Evolutionary conservation across 495 filamentous ascomycete genomes (phyloP), one percentile per base, ranked within the genome.

Genomic region (Hypoxylon rickii): DNA sequence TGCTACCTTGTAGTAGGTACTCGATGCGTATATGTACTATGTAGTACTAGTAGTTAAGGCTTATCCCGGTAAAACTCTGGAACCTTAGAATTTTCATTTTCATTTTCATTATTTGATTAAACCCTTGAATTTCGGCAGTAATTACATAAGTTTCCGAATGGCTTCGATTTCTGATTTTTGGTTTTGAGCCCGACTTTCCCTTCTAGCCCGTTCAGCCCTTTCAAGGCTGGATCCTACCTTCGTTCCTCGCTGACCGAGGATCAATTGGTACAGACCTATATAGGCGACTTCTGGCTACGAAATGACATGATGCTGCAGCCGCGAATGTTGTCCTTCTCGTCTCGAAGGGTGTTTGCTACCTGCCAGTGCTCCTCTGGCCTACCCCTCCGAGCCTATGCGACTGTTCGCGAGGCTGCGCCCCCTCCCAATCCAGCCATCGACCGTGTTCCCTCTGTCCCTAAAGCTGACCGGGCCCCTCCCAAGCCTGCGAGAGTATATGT

Each of bases 221-320:
- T 45, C 48, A 54, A 59, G 43, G 46, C 47, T 49, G 62, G 34
- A 45, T 24, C 32, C 4, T 41, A 37, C 24, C 42, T 44, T 22
- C 52, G 7, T 18, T 16, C 22, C 36, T 32, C n/a, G 42, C 17
- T 19, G 22, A 38, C 32, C 26, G 43, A 13, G 49, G n/a, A 34
- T 19, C 50, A 57, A 51, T 47, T 54, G 39, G 53, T 45, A n/a
- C n/a, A n/a, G n/a, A n/a, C n/a, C n/a, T n/a, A 44, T 43, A 36
- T 29, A 29, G 40, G 39, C 37, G 12, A 24, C 20, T 19, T 33
- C 39, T 50, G 36, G 45, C 47, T 61, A 41, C 53, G 47, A 57
- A 49, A 51, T 61, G 39, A 47, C 42, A 71, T 51, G 41, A 86
- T 89, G 86, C 69, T 90, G 55, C 86, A 89, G 65, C 82, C 86